Evolutionary conservation across 768 basidiomycete species (phyloP).

Genomic region (Neoboletus magnificus): DNA sequence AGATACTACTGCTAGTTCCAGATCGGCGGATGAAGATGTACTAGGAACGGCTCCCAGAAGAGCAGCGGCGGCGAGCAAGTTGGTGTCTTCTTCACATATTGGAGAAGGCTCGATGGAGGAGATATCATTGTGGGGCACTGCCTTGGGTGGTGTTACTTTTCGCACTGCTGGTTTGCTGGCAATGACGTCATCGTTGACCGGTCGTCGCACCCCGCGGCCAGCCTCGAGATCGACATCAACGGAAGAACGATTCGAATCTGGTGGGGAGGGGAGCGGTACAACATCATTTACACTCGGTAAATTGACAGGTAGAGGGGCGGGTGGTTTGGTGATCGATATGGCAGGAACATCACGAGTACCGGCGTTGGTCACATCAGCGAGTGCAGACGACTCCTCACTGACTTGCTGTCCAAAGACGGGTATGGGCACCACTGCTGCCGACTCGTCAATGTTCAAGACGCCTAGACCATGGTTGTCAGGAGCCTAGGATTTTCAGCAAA

Average conservation of each 20-base stretch:
- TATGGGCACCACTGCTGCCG: constrained; percentile 60
- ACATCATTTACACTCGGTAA: constrained; percentile 67
- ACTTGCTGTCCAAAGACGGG: constrained; percentile 48
- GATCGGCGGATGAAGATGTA: constrained; percentile 24
- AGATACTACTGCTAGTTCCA: constrained; percentile 4
- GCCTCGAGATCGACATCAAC: constrained; percentile 36
- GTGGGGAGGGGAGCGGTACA: constrained; percentile 40
- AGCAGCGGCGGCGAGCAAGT: constrained; percentile 48
- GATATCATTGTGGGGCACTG: constrained; percentile 13
- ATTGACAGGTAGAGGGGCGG: constrained; percentile 65
- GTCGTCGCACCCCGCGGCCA: constrained; percentile 43
- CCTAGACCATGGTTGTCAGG: constrained; percentile 45
- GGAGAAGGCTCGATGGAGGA: constrained; percentile 21
- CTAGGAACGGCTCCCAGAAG: constrained; percentile 34
- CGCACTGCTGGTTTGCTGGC: constrained; percentile 10
- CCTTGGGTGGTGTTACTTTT: constrained; percentile 8
- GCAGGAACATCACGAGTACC: constrained; percentile 40
- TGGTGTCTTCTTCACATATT: constrained; percentile 36
- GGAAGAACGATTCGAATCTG: constrained; percentile 41
- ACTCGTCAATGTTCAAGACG: constrained; percentile 39
- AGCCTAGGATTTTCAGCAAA: constrained; percentile 28
- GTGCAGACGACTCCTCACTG: constrained; percentile 18
- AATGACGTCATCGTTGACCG: constrained; percentile 10
- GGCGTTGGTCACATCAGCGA: constrained; percentile 24
- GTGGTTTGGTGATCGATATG: constrained; percentile 66